A percentile compares a stretch with the other conserved stretches of the same genome.
These are phyloP conservation scores for Spiraea crenata DNA, from an alignment of 331 rosid genomes.

Conservation along the genomic window DNA sequence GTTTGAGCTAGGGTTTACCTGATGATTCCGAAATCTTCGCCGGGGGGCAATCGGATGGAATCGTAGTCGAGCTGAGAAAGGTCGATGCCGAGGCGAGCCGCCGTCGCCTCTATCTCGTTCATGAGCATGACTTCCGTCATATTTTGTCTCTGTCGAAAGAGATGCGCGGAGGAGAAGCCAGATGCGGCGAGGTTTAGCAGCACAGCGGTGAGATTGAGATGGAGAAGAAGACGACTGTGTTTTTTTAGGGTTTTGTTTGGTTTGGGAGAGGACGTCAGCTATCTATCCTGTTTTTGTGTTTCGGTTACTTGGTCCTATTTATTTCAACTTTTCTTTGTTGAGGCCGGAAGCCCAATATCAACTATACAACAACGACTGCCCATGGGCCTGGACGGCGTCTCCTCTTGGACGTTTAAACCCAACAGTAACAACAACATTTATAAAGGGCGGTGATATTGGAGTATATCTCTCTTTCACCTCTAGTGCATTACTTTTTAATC, in stretches of 20 bases:
- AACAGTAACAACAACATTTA: too few species aligned
- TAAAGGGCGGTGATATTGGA: too few species aligned
- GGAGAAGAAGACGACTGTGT: too few species aligned
- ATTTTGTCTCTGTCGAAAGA: not conserved
- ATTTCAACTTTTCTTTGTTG: too few species aligned
- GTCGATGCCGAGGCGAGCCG: conserved; percentile 61
- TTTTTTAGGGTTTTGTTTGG: conserved; percentile 3
- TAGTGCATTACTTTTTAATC: too few species aligned
- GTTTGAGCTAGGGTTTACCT: conserved; percentile 38
- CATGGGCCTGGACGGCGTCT: too few species aligned
- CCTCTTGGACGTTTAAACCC: too few species aligned
- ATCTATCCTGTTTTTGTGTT: not conserved
- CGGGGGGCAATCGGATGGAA: conserved; percentile 60
- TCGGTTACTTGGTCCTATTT: too few species aligned
- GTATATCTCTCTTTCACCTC: too few species aligned
- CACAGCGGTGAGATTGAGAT: too few species aligned
- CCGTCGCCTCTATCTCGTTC: conserved; percentile 68
- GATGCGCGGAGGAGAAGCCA: not conserved
- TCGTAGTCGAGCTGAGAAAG: conserved; percentile 52
- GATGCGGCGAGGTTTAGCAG: not conserved
- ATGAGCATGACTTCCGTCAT: conserved; percentile 64
- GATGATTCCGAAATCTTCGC: conserved; percentile 50
- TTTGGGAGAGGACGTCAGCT: not conserved
- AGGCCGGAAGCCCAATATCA: too few species aligned
- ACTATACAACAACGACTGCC: too few species aligned